Base-by-base conservation (phyloP, 2,329 filamentous ascomycete genomes). In the Arthrobotrys entomopaga region DNA sequence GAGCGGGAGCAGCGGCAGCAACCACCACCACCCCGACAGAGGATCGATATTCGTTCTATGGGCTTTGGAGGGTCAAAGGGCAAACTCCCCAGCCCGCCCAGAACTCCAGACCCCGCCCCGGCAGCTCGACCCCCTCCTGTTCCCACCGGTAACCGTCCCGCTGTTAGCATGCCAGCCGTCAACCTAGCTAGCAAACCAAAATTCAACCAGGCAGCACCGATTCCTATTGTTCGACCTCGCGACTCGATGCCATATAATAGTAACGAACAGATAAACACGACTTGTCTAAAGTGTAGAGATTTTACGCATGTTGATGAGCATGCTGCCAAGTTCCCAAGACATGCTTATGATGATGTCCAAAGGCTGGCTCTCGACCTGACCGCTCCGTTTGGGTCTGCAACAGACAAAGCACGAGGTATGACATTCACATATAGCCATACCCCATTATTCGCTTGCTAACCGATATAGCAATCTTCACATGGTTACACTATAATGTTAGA, bases 401-500 rank as follows among this genome's bases (percentile, higher is more conserved):
- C 94, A 0, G 94, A 98, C 81, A 97, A 97, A 83, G 94, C 95
- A 1, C 87, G 95, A 26, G 67, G 67, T 72, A 72, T 56, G 49
- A 46, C 24, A 8, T 20, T 6, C 22, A 0, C 43, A 48, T 13
- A 4, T 24, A 26, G n/a, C 42, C 29, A n/a, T 50, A 10, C 20
- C 29, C 15, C 11, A 19, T 8, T 13, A 4, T 29, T 24, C 43
- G 4, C 7, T 29, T 58, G 15, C 59, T 64, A 65, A 65, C 43
- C 13, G n/a, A n/a, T 34, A 20, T 42, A 72, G 92, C 89, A 1
- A 91, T 99, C 72, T 98, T 98, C 80, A 92, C 91, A 0, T 99
- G 95, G 95, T 88, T 93, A 46, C 94, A 98, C 82, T 89, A 98
- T 81, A 98, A 98, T 78, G 89, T 99, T 69, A 86, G 85, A 53